Evolutionary conservation across 257 asterid genomes (phyloP), one percentile per base, ranked within the genome.

Genomic region (Anisodus tanguticus): DNA sequence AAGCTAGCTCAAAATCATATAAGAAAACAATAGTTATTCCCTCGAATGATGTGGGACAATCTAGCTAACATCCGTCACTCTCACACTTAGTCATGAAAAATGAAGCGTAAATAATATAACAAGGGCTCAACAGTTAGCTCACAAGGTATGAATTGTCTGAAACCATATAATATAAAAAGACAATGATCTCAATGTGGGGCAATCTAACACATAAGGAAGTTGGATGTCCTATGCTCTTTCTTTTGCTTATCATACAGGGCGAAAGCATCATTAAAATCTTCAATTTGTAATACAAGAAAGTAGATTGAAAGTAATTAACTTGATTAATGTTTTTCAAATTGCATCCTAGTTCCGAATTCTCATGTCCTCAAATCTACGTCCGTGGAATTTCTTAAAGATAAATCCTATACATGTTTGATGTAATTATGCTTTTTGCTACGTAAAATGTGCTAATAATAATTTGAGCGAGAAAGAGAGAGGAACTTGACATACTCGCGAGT

Each of bases 401-500:
- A 41, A 41, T 41, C 45, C 45, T 41, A 41, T 41, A 41, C 4
- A 41, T 41, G 45, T 41, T 41, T 3, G 5, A 2, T 41, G 5
- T 41, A 41, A 41, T 41, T 41, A 41, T 41, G 45, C 45, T 41
- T 41, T 41, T 41, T 41, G 45, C 45, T 41, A 41, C 16, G 47
- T 7, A 57, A 54, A 31, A 57, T 16, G 45, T 41, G 45, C 45
- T 41, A 41, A 41, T 41, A 41, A 41, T 41, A 41, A 41, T 41
- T 41, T 2, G 16, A 3, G 0, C 12, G 6, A 13, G 15, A 41
- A 39, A 2, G 58, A 41, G 41, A 13, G 16, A 19, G 51, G 63
- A 5, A 45, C 12, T 11, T 35, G 35, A 85, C 72, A 53, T 68
- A 89, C 93, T 85, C 87, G 43, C 83, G 86, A 41, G 82, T 79